Conservation (phyloP, 768 basidiomycete species). For the Artomyces pyxidatus region DNA sequence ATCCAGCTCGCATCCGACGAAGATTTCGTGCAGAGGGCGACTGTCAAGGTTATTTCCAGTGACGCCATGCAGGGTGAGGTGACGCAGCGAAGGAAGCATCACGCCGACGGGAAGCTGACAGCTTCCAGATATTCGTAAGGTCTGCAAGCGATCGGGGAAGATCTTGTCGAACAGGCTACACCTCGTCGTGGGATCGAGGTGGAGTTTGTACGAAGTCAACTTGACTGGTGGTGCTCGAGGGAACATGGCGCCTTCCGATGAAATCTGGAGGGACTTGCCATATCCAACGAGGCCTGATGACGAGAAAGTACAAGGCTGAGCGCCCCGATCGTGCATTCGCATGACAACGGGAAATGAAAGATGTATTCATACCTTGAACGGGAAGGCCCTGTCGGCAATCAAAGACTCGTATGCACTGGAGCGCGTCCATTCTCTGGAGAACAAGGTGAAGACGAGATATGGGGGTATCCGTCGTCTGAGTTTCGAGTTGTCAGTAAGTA, state of each 20-base stretch:
- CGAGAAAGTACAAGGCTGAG: background rate
- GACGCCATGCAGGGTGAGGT: conserved; percentile 25
- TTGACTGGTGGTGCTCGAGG: conserved; percentile 15
- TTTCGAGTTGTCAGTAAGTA: background rate
- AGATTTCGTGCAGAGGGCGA: conserved; percentile 20
- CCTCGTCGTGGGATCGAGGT: conserved; percentile 24
- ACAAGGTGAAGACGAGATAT: conserved; percentile 25
- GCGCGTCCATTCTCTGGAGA: conserved; percentile 21
- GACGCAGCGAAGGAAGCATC: conserved; percentile 18
- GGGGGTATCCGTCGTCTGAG: conserved; percentile 13
- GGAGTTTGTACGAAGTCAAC: conserved; percentile 24
- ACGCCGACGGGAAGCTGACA: conserved; percentile 16
- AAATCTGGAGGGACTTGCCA: background rate
- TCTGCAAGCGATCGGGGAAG: conserved; percentile 17
- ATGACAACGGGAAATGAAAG: background rate
- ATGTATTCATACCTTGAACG: background rate
- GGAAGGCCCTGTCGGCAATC: conserved; percentile 21
- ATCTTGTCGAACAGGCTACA: conserved; percentile 24
- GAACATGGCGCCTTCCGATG: conserved; percentile 32
- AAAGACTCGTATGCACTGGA: conserved; percentile 29
- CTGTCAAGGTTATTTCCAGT: conserved; percentile 30
- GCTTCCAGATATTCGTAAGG: conserved; percentile 30
- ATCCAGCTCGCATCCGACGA: conserved; percentile 24
- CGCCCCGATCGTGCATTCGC: background rate
- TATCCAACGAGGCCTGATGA: background rate